phyloP scores from a whole-genome alignment of 1,284 basidiomycete genomes.

The Agroathelia rolfsii region DNA sequence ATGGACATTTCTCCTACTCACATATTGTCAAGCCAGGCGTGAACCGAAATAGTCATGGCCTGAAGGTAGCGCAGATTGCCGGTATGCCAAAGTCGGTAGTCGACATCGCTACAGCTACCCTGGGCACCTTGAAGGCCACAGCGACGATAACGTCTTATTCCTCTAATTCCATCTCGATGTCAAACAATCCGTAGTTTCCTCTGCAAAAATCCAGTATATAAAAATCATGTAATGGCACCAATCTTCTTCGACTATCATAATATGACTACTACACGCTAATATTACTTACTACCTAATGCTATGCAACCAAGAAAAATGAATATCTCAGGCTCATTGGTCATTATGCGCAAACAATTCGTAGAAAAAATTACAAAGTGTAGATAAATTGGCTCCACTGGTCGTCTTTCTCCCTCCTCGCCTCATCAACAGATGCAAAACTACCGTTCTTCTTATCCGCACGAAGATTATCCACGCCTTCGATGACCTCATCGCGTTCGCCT shows the following conservation, averaged over 20 bases:
- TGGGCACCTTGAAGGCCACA: slow-evolving; percentile 33
- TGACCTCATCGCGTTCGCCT: slow-evolving; percentile 39
- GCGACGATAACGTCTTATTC: no score
- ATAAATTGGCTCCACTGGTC: slow-evolving; percentile 39
- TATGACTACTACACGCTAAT: no score
- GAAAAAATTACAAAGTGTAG: slow-evolving; percentile 23
- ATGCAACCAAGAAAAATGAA: not conserved
- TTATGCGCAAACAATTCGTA: slow-evolving; percentile 8
- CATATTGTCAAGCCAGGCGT: slow-evolving; percentile 78
- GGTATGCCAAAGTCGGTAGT: slow-evolving; percentile 70
- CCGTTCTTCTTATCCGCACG: slow-evolving; percentile 16
- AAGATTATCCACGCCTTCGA: slow-evolving; percentile 19
- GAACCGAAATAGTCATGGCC: slow-evolving; percentile 85
- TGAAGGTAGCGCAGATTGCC: slow-evolving; percentile 85
- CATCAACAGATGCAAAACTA: slow-evolving; percentile 25
- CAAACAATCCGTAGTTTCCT: not conserved
- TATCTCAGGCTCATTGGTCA: not conserved
- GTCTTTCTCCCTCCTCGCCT: slow-evolving; percentile 32
- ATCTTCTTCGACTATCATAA: no score
- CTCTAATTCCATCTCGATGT: no score
- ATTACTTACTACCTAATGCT: no score
- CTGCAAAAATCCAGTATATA: not conserved
- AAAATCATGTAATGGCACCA: slow-evolving; percentile 3
- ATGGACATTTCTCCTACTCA: slow-evolving; percentile 73
- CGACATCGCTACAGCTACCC: slow-evolving; percentile 42